phyloP scores from a whole-genome alignment of 2,329 filamentous ascomycete genomes.

The Monosporascus cannonballus region DNA sequence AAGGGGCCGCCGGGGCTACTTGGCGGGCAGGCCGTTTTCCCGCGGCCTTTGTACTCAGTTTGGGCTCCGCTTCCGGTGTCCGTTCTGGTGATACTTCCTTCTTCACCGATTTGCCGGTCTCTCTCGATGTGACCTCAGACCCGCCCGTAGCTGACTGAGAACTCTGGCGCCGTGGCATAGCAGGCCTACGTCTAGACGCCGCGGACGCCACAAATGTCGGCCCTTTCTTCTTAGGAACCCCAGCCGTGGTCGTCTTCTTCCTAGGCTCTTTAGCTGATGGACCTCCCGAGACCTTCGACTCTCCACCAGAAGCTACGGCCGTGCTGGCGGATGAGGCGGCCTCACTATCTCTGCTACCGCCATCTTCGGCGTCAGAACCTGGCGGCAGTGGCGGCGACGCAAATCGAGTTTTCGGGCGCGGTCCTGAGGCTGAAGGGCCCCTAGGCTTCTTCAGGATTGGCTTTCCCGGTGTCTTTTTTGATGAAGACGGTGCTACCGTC shows the following conservation, averaged over 20 bases:
- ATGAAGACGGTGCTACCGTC: constrained; percentile 33
- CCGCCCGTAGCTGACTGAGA: constrained; percentile 37
- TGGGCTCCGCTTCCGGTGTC: neutral
- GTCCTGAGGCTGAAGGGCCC: constrained; percentile 45
- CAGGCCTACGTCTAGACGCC: constrained; percentile 38
- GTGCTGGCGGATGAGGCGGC: constrained; percentile 38
- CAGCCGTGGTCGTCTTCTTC: constrained; percentile 11
- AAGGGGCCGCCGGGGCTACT: constrained; percentile 7
- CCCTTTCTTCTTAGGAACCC: constrained; percentile 26
- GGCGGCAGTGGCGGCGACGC: constrained; percentile 50
- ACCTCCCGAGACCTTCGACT: constrained; percentile 14
- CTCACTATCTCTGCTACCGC: constrained; percentile 23
- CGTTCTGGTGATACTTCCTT: neutral
- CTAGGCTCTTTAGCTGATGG: constrained; percentile 18
- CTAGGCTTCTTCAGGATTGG: constrained; percentile 56
- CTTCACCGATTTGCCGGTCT: constrained; percentile 7
- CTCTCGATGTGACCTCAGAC: constrained; percentile 28
- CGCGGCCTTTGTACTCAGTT: constrained; percentile 38
- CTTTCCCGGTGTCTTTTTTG: constrained; percentile 42
- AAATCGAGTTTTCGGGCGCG: constrained; percentile 56
- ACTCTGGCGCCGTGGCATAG: constrained; percentile 39
- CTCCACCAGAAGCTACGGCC: constrained; percentile 19
- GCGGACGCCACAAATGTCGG: constrained; percentile 38
- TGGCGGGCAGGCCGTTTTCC: constrained; percentile 38
- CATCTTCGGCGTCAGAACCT: constrained; percentile 38